Evolutionary conservation across 257 asterid species (phyloP).

Genomic region (Solanum tarijense): DNA sequence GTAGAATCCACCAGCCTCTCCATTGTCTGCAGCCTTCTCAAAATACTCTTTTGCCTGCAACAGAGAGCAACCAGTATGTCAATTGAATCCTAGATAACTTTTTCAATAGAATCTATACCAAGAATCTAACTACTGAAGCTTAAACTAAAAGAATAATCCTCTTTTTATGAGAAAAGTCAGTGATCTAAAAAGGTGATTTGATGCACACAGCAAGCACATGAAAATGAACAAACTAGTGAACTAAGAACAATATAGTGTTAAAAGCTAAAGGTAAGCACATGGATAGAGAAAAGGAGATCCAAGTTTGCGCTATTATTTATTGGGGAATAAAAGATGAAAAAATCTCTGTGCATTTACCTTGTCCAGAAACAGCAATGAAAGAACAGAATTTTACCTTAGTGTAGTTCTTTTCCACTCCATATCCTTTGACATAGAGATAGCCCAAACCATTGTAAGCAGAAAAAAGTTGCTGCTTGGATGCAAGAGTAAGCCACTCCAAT

Average conservation of each 20-base stretch:
- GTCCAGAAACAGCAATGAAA: not conserved
- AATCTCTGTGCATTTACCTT: not conserved
- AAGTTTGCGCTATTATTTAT: not conserved
- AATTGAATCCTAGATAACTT: not conserved
- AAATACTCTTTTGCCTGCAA: conserved; percentile 86
- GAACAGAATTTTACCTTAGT: conserved; percentile 47
- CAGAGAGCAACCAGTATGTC: conserved; percentile 4
- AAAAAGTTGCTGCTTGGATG: conserved; percentile 75
- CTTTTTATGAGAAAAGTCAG: not conserved
- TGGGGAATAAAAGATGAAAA: not conserved
- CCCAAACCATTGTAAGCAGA: conserved; percentile 99
- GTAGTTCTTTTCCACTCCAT: conserved; percentile 88
- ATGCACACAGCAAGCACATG: not conserved
- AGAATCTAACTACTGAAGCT: not conserved
- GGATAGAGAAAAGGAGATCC: not conserved
- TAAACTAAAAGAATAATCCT: not conserved
- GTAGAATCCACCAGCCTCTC: conserved; percentile 86
- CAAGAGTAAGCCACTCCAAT: conserved; percentile 88
- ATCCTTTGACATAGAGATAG: conserved; percentile 87
- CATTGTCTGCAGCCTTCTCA: conserved; percentile 90
- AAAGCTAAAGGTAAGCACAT: not conserved
- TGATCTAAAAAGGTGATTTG: not conserved
- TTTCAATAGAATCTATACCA: not conserved
- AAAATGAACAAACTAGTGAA: not conserved
- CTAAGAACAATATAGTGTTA: not conserved